A percentile compares a stretch with the other conserved stretches of the same genome.
These are phyloP conservation scores for Penicillium expansum DNA, from an alignment of 2,329 filamentous ascomycete species.

Conservation along the genomic window DNA sequence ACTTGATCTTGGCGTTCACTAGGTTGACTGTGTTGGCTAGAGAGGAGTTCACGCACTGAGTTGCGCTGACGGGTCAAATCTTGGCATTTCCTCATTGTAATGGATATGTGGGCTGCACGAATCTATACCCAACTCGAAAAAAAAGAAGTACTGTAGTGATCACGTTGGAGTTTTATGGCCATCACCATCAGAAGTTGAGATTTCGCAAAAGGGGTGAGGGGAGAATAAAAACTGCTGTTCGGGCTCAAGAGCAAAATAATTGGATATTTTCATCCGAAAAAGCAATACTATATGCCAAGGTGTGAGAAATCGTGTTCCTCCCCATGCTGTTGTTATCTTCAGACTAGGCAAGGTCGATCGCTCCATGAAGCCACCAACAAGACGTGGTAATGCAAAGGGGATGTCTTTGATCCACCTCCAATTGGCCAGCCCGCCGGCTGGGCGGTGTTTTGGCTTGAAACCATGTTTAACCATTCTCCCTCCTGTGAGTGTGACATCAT, in stretches of 20 bases:
- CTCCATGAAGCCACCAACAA: neutral
- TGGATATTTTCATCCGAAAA: neutral
- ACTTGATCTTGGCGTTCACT: slow-evolving; percentile 1
- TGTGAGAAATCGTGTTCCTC: neutral
- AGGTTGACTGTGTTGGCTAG: neutral
- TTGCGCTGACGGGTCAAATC: neutral
- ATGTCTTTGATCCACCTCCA: neutral
- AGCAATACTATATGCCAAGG: slow-evolving; percentile 5
- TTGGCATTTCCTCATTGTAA: neutral
- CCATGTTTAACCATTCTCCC: neutral
- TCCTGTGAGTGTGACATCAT: slow-evolving; percentile 1
- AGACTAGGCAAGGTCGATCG: neutral
- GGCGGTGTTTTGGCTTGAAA: neutral
- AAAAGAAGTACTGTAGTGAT: neutral
- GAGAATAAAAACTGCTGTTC: neutral
- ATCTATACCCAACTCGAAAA: neutral
- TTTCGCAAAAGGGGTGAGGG: too few relatives aligned
- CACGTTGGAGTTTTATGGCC: neutral
- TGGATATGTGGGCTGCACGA: neutral
- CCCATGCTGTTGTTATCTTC: neutral
- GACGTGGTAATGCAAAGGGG: neutral
- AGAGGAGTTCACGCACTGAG: neutral
- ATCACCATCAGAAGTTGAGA: neutral
- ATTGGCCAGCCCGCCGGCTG: neutral
- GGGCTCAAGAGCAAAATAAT: neutral